These are phyloP conservation scores for Rhizophagus clarus DNA, from an alignment of 192 early-diverging fungal species.

Conservation along the genomic window DNA sequence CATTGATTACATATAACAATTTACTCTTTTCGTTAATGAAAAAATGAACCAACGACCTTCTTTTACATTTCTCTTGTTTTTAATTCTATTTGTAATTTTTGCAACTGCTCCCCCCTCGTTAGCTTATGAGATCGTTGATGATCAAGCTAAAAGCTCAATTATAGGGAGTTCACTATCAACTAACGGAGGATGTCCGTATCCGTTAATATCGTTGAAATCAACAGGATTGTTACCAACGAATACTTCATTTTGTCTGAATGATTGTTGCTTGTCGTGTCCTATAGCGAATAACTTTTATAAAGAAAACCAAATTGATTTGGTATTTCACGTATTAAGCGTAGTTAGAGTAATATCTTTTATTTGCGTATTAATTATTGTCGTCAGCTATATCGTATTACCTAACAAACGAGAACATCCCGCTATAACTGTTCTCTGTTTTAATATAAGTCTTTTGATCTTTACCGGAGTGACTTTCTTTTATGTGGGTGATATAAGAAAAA, in stretches of 20 bases:
- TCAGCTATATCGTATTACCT: slow-evolving; percentile 4
- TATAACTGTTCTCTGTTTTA: slow-evolving; percentile 4
- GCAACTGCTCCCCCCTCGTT: neutral
- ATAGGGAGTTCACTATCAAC: neutral
- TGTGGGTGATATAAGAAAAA: neutral
- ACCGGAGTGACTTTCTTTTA: neutral
- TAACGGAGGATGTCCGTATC: neutral
- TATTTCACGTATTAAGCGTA: neutral
- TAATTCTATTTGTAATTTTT: neutral
- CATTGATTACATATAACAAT: no score
- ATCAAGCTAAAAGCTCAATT: no score
- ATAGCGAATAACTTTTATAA: slow-evolving; percentile 4
- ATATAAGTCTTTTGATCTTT: neutral
- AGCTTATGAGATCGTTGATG: no score
- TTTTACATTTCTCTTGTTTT: neutral
- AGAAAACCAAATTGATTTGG: neutral
- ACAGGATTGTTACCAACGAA: neutral
- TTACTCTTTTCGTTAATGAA: no score
- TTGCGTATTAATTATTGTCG: neutral
- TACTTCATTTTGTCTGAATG: neutral
- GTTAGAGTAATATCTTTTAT: neutral
- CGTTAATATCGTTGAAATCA: neutral
- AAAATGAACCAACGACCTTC: no score
- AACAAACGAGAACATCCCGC: slow-evolving; percentile 9
- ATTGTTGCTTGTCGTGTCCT: neutral